Evolutionary conservation across 2,329 filamentous ascomycete species (phyloP), one percentile per base, ranked within the genome.

Genomic region (Ramularia collo-cygni): DNA sequence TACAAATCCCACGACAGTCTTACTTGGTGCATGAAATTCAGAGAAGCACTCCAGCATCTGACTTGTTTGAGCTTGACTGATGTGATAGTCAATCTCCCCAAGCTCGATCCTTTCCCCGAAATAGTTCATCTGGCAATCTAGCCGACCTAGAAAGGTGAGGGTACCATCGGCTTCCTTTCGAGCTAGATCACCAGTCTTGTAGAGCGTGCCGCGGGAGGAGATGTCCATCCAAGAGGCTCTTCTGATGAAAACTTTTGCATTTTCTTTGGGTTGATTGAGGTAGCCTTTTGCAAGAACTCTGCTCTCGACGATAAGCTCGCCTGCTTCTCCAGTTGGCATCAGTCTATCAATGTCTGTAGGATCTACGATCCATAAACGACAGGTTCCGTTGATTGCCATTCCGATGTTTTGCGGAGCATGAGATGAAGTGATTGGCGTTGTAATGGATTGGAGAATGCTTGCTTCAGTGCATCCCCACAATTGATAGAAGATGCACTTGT

Each of bases 71-170:
- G n/a, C n/a, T n/a, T n/a, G n/a, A n/a, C n/a, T n/a, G n/a, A n/a
- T n/a, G 18, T 42, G 38, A 35, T 14, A 38, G 36, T 38, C 27
- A 18, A 38, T 38, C 15, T 38, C 36, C 7, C 26, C 36, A 7
- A 38, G 26, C 36, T 38, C 36, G 10, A 38, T 17, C 13, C 36
- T 26, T 16, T 38, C 36, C 12, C 36, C 36, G 16, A 31, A 16
- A 8, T 13, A 31, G 28, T 28, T 38, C 36, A 31, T 38, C 36
- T 38, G 36, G 17, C 36, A 16, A 19, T 38, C 36, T n/a, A 14
- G 15, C 7, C 36, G 24, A 19, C 36, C 36, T 8, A 38, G 8
- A 18, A 38, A 38, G 8, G 14, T 31, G 14, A 38, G 12, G 15
- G 14, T 17, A 26, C 33, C 33, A 26, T 36, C 33, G 16, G 33